Evolutionary conservation across 352 stramenopile genomes (phyloP), one percentile per base, ranked within the genome.

Genomic region (Globisporangium splendens): DNA sequence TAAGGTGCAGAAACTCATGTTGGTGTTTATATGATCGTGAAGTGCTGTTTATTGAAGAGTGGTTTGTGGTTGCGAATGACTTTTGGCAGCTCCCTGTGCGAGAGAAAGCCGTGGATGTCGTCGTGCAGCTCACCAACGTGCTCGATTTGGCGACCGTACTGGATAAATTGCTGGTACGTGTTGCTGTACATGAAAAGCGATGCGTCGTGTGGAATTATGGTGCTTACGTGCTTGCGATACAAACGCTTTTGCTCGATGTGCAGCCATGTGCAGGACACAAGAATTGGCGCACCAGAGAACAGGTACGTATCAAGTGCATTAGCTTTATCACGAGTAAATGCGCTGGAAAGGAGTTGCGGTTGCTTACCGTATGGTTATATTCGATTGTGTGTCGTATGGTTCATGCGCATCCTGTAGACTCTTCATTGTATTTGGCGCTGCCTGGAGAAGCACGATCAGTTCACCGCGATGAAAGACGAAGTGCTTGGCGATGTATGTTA

Each of bases 241-340:
- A 31, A 6, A 31, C 5, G 24, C 2, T 6, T 5, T 31, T 5
- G 24, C 24, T 44, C 15, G 8, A 28, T 31, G 11, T 47, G 33
- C 43, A 75, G 60, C 70, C 73, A 18, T 86, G 76, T 31, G 53
- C 68, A 13, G 60, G 47, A 17, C 86, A 95, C 69, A 93, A 93
- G 71, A 95, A 95, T 60, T 95, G 86, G 86, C 74, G 86, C 20
- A 89, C 78, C 7, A 69, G 86, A 31, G 83, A 93, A 44, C 85
- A 92, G 75, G 84, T 93, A 62, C 28, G 41, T n/a, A n/a, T n/a
- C n/a, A n/a, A n/a, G n/a, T n/a, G n/a, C n/a, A n/a, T n/a, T n/a
- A n/a, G n/a, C n/a, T n/a, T n/a, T n/a, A n/a, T n/a, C n/a, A n/a
- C n/a, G 14, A 8, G 3, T 13, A 15, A 17, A 8, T 54, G 22